These are phyloP conservation scores for Cyphellophora europaea DNA, from an alignment of 2,329 filamentous ascomycete genomes.

Conservation along the genomic window DNA sequence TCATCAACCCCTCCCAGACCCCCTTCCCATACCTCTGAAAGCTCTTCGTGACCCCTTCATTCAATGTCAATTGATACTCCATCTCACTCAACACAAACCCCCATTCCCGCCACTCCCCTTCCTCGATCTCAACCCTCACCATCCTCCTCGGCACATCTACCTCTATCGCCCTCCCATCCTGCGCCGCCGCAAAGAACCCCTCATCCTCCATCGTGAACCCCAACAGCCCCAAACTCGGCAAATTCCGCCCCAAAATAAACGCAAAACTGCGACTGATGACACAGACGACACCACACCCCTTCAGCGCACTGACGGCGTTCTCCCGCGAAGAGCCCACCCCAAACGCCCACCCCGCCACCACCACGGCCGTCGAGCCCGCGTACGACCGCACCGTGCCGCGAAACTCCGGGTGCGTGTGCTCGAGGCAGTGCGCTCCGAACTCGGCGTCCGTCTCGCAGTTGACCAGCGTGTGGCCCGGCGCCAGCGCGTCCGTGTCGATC, in stretches of 20 bases:
- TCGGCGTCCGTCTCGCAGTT: conserved; percentile 30
- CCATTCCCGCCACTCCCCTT: conserved; percentile 22
- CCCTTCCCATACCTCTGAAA: conserved; percentile 10
- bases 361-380: conserved; percentile 5
- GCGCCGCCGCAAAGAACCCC: conserved; percentile 28
- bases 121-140: conserved; percentile 4
- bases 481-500: conserved; percentile 36
- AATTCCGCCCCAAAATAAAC: conserved; percentile 39
- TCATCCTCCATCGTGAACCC: conserved; percentile 32
- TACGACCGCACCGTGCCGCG: conserved; percentile 21
- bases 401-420: conserved; percentile 33
- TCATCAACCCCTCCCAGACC: conserved; percentile 8
- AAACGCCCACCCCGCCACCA: conserved; percentile 36
- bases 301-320: conserved; percentile 32
- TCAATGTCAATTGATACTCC: conserved; percentile 41
- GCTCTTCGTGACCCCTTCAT: conserved; percentile 26
- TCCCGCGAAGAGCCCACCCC: conserved; percentile 38
- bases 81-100: conserved; percentile 49
- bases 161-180: conserved; percentile 26
- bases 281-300: conserved; percentile 29
- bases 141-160: conserved; percentile 24
- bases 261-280: conserved; percentile 37
- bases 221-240: conserved; percentile 35
- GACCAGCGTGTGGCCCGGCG: conserved; percentile 55
- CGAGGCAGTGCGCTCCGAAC: conserved; percentile 31